Percentiles rank a stretch among this genome's conserved stretches.
Conservation (phyloP, 441 rosid genomes). For the Euphorbia celastroides region DNA sequence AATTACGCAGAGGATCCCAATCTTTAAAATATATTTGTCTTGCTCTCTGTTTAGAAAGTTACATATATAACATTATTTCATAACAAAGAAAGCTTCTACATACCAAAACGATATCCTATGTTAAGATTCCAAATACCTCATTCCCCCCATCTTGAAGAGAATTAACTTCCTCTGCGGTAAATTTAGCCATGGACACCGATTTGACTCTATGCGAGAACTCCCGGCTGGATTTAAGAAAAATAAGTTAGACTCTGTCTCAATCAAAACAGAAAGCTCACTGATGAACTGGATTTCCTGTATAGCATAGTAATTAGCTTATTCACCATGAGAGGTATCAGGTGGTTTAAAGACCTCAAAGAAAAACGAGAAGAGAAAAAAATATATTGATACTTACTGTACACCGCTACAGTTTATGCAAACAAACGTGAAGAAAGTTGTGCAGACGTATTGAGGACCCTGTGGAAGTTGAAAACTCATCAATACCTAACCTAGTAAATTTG, state of each 20-base stretch:
- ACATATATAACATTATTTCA: conserved; percentile 1
- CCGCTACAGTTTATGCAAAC: conserved; percentile 90
- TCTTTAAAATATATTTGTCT: conserved; percentile 61
- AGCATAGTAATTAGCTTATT: neutral
- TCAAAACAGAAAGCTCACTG: neutral
- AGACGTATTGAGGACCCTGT: conserved; percentile 95
- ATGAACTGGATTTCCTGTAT: neutral
- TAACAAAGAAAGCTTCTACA: neutral
- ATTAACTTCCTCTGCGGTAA: conserved; percentile 71
- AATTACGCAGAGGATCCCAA: conserved; percentile 62
- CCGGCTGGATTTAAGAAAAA: conserved; percentile 39
- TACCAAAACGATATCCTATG: neutral
- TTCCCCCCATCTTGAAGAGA: conserved; percentile 85
- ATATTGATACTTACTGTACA: conserved; percentile 52
- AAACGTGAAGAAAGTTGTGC: conserved; percentile 84
- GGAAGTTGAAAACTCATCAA: neutral
- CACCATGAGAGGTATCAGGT: too few species aligned
- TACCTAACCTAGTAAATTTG: neutral
- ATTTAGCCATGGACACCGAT: conserved; percentile 87
- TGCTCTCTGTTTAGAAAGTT: conserved; percentile 45
- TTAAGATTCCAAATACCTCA: conserved; percentile 40
- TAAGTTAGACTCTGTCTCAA: neutral
- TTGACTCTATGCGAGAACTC: conserved; percentile 92
- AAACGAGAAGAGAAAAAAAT: neutral
- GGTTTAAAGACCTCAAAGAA: neutral